These are phyloP conservation scores for Lichtheimia ramosa DNA, from an alignment of 371 early-diverging fungal species.

Conservation along the genomic window DNA sequence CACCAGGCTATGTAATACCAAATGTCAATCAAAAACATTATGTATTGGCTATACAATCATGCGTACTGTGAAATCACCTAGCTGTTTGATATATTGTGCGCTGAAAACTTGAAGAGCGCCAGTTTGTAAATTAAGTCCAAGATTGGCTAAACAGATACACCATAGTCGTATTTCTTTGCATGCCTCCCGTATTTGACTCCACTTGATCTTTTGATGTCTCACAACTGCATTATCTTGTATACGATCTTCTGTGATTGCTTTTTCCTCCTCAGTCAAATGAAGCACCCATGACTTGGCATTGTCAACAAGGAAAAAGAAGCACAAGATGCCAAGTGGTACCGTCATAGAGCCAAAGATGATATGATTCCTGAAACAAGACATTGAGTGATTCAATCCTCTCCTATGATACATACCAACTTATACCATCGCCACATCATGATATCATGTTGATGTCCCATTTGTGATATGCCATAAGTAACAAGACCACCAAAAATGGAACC, in stretches of 20 bases:
- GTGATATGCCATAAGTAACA: slow-evolving; percentile 9
- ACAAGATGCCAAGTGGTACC: slow-evolving; percentile 9
- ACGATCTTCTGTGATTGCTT: slow-evolving; percentile 11
- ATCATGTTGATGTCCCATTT: slow-evolving; percentile 9
- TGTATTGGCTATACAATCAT: not conserved
- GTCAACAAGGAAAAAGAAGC: slow-evolving; percentile 21
- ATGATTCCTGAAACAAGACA: slow-evolving; percentile 6
- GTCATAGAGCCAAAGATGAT: slow-evolving; percentile 21
- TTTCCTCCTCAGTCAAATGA: slow-evolving; percentile 14
- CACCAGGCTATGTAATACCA: slow-evolving; percentile 1
- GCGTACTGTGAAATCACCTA: slow-evolving; percentile 19
- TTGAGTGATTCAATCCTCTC: not conserved
- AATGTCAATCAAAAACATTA: not conserved
- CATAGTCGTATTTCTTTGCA: slow-evolving; percentile 12
- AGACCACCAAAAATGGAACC: slow-evolving; percentile 27
- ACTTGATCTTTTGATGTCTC: slow-evolving; percentile 14
- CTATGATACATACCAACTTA: too few relatives aligned
- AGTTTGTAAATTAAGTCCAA: slow-evolving; percentile 15
- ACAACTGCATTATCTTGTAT: slow-evolving; percentile 18
- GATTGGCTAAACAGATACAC: slow-evolving; percentile 9
- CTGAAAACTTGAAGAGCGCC: slow-evolving; percentile 15
- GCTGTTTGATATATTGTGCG: slow-evolving; percentile 8
- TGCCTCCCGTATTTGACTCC: slow-evolving; percentile 18
- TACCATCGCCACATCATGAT: slow-evolving; percentile 22
- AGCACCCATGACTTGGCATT: slow-evolving; percentile 8